Evolutionary conservation across 805 yeast genomes (phyloP).

Genomic region (Metschnikowia santaceciliae): DNA sequence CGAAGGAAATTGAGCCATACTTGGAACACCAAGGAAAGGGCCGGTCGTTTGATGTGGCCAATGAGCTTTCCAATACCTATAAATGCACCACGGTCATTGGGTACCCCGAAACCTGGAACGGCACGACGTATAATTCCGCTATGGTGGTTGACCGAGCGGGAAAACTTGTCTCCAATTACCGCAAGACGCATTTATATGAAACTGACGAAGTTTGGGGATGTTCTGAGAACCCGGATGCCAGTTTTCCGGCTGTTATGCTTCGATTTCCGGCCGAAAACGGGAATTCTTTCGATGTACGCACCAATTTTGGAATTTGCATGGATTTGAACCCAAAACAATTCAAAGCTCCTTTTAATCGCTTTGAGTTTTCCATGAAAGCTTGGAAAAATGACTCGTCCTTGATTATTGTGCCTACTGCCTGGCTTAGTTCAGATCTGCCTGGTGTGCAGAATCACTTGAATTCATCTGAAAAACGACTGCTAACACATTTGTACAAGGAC

Average conservation of each 20-base stretch:
- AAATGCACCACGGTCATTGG: conserved; percentile 73
- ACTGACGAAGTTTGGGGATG: conserved; percentile 84
- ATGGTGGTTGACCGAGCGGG: conserved; percentile 61
- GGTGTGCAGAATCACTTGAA: conserved; percentile 20
- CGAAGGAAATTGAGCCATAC: conserved; percentile 49
- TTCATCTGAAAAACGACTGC: not conserved
- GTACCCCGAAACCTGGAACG: conserved; percentile 60
- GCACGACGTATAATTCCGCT: conserved; percentile 64
- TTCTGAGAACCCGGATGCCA: conserved; percentile 53
- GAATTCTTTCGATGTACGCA: conserved; percentile 12
- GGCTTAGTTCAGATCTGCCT: conserved; percentile 61
- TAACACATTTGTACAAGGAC: not conserved
- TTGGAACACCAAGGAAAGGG: conserved; percentile 48
- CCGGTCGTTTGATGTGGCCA: conserved; percentile 54
- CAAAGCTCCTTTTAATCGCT: conserved; percentile 68
- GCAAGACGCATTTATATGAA: conserved; percentile 72
- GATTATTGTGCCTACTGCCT: conserved; percentile 79
- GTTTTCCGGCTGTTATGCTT: conserved; percentile 52
- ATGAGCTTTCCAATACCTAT: conserved; percentile 43
- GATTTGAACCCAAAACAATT: conserved; percentile 87
- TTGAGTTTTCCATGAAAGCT: conserved; percentile 64
- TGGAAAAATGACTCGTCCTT: conserved; percentile 46
- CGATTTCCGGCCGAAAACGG: conserved; percentile 21
- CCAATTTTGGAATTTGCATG: conserved; percentile 88
- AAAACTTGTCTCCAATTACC: conserved; percentile 55